These are phyloP conservation scores for Glycyrrhiza uralensis DNA, from an alignment of 306 rosid genomes.

Conservation along the genomic window DNA sequence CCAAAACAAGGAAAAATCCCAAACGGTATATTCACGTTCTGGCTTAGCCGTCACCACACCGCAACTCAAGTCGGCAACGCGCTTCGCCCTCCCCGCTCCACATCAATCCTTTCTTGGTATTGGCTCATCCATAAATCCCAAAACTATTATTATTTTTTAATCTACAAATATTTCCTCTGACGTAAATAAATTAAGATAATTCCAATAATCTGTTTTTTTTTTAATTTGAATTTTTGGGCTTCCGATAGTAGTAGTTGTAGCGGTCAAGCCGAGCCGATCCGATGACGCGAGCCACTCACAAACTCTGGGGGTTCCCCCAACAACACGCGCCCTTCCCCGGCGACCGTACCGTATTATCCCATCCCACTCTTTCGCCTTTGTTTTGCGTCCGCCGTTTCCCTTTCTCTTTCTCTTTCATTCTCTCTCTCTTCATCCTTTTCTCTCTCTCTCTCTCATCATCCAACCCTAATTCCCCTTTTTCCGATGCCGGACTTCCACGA, in stretches of 20 bases:
- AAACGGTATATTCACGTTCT: slow-evolving; percentile 22
- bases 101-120: not conserved
- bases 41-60: slow-evolving; percentile 25
- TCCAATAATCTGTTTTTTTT: not conserved
- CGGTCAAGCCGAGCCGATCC: slow-evolving; percentile 60
- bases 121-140: not conserved
- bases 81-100: not conserved
- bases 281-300: slow-evolving; percentile 60
- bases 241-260: slow-evolving; percentile 25
- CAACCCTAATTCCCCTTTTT: slow-evolving; percentile 27
- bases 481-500: slow-evolving; percentile 72
- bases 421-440: not conserved
- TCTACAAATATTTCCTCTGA: not conserved
- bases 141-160: not conserved
- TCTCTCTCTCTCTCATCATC: not conserved
- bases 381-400: slow-evolving; percentile 59
- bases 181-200: not conserved
- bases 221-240: not conserved
- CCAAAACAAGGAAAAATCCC: not conserved
- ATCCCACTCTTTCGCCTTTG: slow-evolving; percentile 57
- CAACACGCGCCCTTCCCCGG: slow-evolving; percentile 71
- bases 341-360: slow-evolving; percentile 77
- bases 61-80: slow-evolving; percentile 29
- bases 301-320: slow-evolving; percentile 43
- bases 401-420: slow-evolving; percentile 26